A percentile compares a stretch with the other conserved stretches of the same genome.
These are phyloP conservation scores for Plasmodium malariae DNA, from an alignment of 169 alveolate genomes.

Conservation along the genomic window DNA sequence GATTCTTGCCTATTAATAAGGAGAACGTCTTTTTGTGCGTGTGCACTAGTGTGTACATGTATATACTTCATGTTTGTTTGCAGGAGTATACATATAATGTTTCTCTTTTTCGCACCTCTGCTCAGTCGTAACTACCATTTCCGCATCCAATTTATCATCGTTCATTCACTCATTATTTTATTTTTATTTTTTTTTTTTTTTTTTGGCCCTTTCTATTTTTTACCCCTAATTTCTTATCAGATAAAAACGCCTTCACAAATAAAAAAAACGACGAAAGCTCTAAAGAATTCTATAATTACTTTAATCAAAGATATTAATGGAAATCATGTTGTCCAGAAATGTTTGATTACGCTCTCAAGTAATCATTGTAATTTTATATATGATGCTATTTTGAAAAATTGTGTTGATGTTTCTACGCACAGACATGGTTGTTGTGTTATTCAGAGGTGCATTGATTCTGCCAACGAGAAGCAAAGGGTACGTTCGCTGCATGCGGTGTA, in stretches of 20 bases:
- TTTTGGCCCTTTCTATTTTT: neutral
- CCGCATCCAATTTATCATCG: too few species aligned
- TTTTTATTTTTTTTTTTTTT: neutral
- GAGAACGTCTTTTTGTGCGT: too few species aligned
- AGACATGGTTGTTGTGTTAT: conserved; percentile 97
- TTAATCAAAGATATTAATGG: conserved; percentile 93
- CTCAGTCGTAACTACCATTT: too few species aligned
- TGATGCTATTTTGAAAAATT: conserved; percentile 84
- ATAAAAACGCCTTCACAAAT: conserved; percentile 48
- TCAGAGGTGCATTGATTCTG: conserved; percentile 94
- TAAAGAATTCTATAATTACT: conserved; percentile 79
- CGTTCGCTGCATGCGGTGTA: too few species aligned
- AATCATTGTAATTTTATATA: conserved; percentile 90
- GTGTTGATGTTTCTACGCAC: conserved; percentile 91
- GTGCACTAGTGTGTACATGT: too few species aligned
- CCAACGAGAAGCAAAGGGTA: conserved; percentile 82
- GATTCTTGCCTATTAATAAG: too few species aligned
- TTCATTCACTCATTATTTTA: too few species aligned
- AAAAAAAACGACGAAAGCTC: conserved; percentile 39
- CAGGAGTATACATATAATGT: too few species aligned
- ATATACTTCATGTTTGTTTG: too few species aligned
- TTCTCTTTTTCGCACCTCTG: too few species aligned
- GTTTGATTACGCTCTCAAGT: conserved; percentile 85
- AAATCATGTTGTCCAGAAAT: conserved; percentile 94
- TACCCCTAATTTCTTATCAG: conserved; percentile 19